Conservation (phyloP, 768 basidiomycete genomes). For the Cystobasidium ongulense region DNA sequence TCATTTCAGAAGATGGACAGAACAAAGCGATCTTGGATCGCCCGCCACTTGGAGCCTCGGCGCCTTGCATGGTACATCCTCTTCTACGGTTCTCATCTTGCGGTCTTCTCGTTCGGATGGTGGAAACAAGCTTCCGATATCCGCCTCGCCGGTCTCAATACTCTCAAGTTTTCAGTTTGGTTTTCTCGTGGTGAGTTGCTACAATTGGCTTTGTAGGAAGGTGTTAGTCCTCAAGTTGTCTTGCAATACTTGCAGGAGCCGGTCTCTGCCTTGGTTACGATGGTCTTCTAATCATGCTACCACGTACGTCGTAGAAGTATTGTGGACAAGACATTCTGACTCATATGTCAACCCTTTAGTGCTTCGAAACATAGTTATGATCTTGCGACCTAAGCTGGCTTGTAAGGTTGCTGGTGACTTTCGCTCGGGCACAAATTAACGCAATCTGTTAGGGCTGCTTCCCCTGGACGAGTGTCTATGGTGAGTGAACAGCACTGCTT, state of each 20-base stretch:
- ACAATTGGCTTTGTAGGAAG: no score
- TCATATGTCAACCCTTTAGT: conserved; percentile 44
- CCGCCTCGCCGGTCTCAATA: conserved; percentile 66
- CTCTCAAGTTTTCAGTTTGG: conserved; percentile 77
- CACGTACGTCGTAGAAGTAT: conserved; percentile 47
- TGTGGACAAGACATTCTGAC: not conserved
- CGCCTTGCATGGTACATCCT: conserved; percentile 42
- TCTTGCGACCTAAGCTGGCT: conserved; percentile 68
- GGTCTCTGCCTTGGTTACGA: conserved; percentile 82
- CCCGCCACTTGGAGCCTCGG: conserved; percentile 39
- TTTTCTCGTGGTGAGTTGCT: conserved; percentile 53
- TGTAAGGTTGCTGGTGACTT: conserved; percentile 39
- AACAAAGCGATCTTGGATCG: not conserved
- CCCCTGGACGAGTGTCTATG: conserved; percentile 92
- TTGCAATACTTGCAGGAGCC: conserved; percentile 52
- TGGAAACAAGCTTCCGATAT: conserved; percentile 50
- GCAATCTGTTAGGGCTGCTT: conserved; percentile 53
- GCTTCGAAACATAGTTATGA: conserved; percentile 75
- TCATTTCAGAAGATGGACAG: no score
- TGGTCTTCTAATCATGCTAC: conserved; percentile 75
- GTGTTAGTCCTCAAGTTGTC: not conserved
- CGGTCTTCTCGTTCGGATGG: conserved; percentile 76
- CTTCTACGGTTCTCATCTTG: conserved; percentile 70
- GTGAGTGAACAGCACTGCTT: conserved; percentile 53
- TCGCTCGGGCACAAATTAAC: not conserved